Evolutionary conservation across 208 protist genomes (phyloP).

Genomic region (Acanthamoeba lenticulata): DNA sequence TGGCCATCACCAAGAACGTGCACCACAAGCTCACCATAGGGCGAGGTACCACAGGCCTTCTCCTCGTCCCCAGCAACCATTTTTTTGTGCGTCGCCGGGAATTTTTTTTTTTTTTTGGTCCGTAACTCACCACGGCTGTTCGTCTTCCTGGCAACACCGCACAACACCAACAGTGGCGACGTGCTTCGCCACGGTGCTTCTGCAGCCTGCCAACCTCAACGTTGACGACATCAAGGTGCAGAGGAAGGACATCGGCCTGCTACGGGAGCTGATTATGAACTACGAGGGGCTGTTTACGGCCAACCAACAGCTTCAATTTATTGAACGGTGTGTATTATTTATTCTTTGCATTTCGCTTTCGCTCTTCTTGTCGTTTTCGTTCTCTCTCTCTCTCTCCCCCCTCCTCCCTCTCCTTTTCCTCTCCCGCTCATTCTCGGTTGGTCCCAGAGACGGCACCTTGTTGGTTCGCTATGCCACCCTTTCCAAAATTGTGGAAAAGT

Average conservation of each 20-base stretch:
- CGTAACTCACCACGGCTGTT: too few species aligned
- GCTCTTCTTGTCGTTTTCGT: background rate
- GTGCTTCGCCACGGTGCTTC: background rate
- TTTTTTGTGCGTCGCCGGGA: background rate
- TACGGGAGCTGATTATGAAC: background rate
- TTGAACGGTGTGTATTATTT: background rate
- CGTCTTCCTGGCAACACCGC: too few species aligned
- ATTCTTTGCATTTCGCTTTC: background rate
- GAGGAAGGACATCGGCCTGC: background rate
- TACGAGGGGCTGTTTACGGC: background rate
- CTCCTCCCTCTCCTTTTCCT: background rate
- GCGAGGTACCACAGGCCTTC: background rate
- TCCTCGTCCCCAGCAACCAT: background rate
- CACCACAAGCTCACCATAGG: background rate
- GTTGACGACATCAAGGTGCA: background rate
- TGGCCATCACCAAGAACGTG: background rate
- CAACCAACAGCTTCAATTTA: conserved; percentile 8
- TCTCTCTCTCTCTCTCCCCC: background rate
- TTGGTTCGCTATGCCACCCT: background rate
- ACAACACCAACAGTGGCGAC: background rate
- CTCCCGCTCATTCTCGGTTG: background rate
- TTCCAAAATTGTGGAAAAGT: conserved; percentile 28
- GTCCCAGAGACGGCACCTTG: conserved; percentile 1
- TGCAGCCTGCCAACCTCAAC: background rate
- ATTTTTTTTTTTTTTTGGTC: too few species aligned